Evolutionary conservation across 2,329 filamentous ascomycete genomes (phyloP), one percentile per base, ranked within the genome.

Genomic region (Endoconidiophora polonica): DNA sequence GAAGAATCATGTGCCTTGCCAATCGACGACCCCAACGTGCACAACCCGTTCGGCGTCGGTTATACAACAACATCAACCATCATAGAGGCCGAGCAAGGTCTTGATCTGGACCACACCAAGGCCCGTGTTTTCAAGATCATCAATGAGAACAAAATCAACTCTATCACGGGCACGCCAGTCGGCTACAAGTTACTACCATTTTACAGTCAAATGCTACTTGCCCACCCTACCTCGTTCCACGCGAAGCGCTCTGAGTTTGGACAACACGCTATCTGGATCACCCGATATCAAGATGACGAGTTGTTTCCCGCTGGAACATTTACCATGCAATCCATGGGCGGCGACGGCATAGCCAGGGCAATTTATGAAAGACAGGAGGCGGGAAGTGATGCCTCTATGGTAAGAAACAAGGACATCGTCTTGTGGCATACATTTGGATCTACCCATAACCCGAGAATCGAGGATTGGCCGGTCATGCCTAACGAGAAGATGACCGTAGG

Each of bases 401-500:
- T 60, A 63, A 55, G 63, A 45, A 55, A 79, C 52, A 63, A 68
- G 18, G 70, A 77, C 40, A 67, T 76, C 39, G 72, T 79, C 1
- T 62, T 79, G 3, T 79, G 73, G 72, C 68, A 76, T 16, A 71
- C 74, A 2, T 71, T 71, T 57, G 67, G 78, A 16, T 72, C 79
- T 23, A 82, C 79, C 33, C 79, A 83, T 55, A 74, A 79, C 22
- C 77, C 78, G 0, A 66, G 78, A 0, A 69, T 74, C 9, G 79
- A 83, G 56, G 79, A 83, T 57, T 83, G 79, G 66, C 79, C 77
- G 0, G 75, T 81, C 4, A 83, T 83, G 79, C 79, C 78, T 0
- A 70, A 66, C 54, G 79, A 82, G 58, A 71, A 66, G 49, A 63
- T 76, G 56, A 64, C 63, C 51, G 69, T 76, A 0, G 61, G 62